phyloP scores from a whole-genome alignment of 371 early-diverging fungal genomes.

The Mortierella sp. region DNA sequence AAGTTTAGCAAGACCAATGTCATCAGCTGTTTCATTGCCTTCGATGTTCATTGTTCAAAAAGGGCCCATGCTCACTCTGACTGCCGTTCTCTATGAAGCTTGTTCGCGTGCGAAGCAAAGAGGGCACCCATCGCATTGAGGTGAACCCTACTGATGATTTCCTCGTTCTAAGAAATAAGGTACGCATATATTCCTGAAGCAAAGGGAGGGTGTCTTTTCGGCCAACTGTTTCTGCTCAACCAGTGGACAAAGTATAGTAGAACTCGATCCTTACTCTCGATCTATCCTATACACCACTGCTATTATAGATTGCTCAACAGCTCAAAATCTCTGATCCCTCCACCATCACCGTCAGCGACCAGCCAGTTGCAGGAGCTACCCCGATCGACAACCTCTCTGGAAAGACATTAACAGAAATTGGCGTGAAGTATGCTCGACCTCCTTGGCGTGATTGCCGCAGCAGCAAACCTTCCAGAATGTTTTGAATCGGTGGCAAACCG shows the following conservation, averaged over 20 bases:
- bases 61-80: too few relatives aligned
- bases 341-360: slow-evolving; percentile 63
- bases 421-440: slow-evolving; percentile 59
- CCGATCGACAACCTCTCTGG: slow-evolving; percentile 56
- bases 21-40: too few relatives aligned
- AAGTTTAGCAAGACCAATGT: too few relatives aligned
- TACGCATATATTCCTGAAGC: slow-evolving; percentile 30
- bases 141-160: slow-evolving; percentile 69
- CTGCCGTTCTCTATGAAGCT: slow-evolving; percentile 53
- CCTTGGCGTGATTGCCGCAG: background rate
- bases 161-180: slow-evolving; percentile 65
- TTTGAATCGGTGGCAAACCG: background rate
- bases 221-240: slow-evolving; percentile 24
- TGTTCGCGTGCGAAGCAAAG: slow-evolving; percentile 85
- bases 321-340: slow-evolving; percentile 57
- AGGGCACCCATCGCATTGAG: slow-evolving; percentile 84
- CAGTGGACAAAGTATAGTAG: slow-evolving; percentile 4
- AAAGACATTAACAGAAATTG: slow-evolving; percentile 55
- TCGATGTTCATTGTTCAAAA: too few relatives aligned
- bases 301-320: slow-evolving; percentile 51
- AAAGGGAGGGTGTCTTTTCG: too few relatives aligned
- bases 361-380: slow-evolving; percentile 59
- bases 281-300: too few relatives aligned
- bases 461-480: background rate
- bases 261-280: background rate